Conservation (phyloP, 129 eudicot genomes). For the Lactuca saligna region DNA sequence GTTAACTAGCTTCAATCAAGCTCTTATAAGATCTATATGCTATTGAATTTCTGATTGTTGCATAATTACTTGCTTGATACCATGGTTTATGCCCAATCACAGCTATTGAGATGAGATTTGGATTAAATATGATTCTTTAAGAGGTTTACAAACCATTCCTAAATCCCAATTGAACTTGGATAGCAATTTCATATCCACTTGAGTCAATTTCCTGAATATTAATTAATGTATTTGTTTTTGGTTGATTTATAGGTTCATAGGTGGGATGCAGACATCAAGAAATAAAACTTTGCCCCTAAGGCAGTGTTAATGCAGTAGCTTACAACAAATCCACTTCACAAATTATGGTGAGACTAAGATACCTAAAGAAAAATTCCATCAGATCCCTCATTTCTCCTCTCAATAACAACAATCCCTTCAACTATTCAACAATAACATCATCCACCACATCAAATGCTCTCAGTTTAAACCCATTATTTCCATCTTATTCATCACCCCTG, state of each 20-base stretch:
- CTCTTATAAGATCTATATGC: neutral
- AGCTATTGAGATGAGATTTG: neutral
- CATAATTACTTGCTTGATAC: neutral
- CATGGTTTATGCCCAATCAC: neutral
- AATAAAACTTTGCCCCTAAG: too few relatives aligned
- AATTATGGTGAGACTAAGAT: constrained; percentile 47
- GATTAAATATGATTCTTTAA: neutral
- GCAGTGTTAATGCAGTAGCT: constrained; percentile 15
- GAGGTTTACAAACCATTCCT: neutral
- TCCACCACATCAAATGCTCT: neutral
- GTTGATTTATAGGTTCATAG: neutral
- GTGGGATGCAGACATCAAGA: neutral
- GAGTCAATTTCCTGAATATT: neutral
- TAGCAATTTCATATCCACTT: neutral
- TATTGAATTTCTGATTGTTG: neutral
- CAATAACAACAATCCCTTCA: constrained; percentile 12
- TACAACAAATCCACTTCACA: constrained; percentile 2
- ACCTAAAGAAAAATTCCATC: constrained; percentile 39
- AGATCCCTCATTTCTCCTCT: constrained; percentile 38
- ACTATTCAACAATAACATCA: constrained; percentile 26
- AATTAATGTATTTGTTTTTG: too few relatives aligned
- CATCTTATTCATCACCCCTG: neutral
- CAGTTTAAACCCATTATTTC: constrained; percentile 17
- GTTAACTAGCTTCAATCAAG: neutral
- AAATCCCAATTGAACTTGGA: neutral